Evolutionary conservation across 192 early-diverging fungal genomes (phyloP).

Genomic region (Entomortierella beljakovae): DNA sequence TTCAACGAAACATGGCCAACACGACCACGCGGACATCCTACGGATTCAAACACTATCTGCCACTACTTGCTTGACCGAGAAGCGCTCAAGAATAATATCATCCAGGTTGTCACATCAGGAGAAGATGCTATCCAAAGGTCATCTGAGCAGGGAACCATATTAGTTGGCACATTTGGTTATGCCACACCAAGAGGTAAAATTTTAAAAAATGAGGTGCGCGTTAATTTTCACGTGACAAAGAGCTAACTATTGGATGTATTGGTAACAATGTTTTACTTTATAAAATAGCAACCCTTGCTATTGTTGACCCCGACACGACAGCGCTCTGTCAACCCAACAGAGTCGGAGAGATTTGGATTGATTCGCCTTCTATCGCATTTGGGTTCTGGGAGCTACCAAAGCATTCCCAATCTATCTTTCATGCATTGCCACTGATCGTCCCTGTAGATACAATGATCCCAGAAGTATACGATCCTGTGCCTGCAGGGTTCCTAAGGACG

Average conservation of each 20-base stretch:
- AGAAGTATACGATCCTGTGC: conserved; percentile 61
- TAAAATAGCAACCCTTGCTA: conserved; percentile 66
- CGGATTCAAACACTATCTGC: conserved; percentile 18
- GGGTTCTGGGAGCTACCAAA: conserved; percentile 82
- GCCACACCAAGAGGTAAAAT: conserved; percentile 60
- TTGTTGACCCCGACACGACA: conserved; percentile 84
- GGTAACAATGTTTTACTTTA: neutral
- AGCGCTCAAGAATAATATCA: conserved; percentile 67
- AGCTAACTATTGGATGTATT: too few relatives aligned
- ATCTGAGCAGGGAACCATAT: conserved; percentile 16
- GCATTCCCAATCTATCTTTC: conserved; percentile 76
- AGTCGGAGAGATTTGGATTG: conserved; percentile 87
- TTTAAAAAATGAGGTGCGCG: neutral
- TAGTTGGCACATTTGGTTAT: conserved; percentile 66
- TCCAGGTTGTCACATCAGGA: conserved; percentile 63
- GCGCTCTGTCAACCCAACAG: conserved; percentile 74
- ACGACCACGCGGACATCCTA: conserved; percentile 14
- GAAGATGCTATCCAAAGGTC: conserved; percentile 17
- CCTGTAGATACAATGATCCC: conserved; percentile 41
- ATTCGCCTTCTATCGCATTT: conserved; percentile 72
- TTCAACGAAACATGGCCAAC: neutral
- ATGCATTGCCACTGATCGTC: conserved; percentile 67
- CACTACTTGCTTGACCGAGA: conserved; percentile 67
- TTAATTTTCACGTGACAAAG: too few relatives aligned
- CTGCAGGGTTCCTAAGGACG: conserved; percentile 73